Percentiles rank a stretch among this genome's conserved stretches.
phyloP scores from a whole-genome alignment of 1,284 basidiomycete species.

The Phellinidium pouzarii region DNA sequence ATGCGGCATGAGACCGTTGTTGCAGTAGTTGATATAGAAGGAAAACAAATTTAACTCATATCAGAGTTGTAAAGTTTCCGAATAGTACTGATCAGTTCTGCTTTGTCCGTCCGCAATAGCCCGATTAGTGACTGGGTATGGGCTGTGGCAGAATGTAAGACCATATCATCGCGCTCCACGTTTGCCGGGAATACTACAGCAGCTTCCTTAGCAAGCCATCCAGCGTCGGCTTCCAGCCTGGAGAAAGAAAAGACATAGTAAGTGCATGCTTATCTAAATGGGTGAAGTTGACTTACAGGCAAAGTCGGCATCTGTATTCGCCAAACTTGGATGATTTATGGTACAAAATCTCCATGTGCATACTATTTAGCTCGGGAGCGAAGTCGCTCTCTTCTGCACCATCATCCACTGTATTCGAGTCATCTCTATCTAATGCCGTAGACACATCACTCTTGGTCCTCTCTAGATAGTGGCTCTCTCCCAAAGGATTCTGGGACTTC shows the following conservation, averaged over 20 bases:
- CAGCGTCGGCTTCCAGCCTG: not conserved
- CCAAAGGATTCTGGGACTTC: too few species aligned
- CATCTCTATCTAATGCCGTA: not conserved
- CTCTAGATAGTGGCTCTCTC: too few species aligned
- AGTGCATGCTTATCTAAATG: not conserved
- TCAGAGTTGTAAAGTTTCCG: not conserved
- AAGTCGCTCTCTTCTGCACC: not conserved
- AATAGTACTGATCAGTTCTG: not conserved
- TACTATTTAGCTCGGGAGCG: not conserved
- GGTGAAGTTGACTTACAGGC: not conserved
- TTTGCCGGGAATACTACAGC: not conserved
- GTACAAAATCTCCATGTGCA: slow-evolving; percentile 6
- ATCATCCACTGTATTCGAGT: not conserved
- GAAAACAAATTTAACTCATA: not conserved
- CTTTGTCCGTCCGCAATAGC: not conserved
- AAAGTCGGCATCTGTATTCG: slow-evolving; percentile 6
- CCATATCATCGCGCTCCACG: not conserved
- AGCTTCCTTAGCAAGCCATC: not conserved
- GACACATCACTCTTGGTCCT: too few species aligned
- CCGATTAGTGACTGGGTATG: not conserved
- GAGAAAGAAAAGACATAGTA: not conserved
- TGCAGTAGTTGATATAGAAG: too few species aligned
- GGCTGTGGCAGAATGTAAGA: not conserved
- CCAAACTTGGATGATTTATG: not conserved
- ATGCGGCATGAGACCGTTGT: too few species aligned